These are phyloP conservation scores for Ustanciosporium gigantosporum DNA, from an alignment of 1,284 basidiomycete species.

Conservation along the genomic window DNA sequence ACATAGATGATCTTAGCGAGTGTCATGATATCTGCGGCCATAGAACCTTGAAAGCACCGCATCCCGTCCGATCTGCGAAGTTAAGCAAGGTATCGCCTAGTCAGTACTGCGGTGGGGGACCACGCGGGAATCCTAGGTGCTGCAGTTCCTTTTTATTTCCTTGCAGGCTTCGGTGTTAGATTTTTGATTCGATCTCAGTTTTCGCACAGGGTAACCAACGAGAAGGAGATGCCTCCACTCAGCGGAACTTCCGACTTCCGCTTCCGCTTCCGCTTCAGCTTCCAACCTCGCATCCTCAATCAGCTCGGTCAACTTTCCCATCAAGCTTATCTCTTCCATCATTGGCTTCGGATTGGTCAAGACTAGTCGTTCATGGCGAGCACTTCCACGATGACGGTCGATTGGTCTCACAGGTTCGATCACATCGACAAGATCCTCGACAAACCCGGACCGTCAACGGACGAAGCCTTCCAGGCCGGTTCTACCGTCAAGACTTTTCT, in stretches of 20 bases:
- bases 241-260: too few species aligned
- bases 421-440: slow-evolving; percentile 71
- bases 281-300: too few species aligned
- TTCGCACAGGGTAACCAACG: too few species aligned
- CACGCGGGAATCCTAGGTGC: slow-evolving; percentile 80
- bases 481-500: slow-evolving; percentile 79
- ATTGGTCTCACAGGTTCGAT: slow-evolving; percentile 18
- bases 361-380: not conserved
- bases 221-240: too few species aligned
- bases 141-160: slow-evolving; percentile 66
- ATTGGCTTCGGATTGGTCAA: too few species aligned
- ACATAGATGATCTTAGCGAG: too few species aligned
- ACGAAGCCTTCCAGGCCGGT: slow-evolving; percentile 44
- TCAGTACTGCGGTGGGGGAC: slow-evolving; percentile 83
- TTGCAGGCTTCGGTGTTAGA: too few species aligned
- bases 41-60: slow-evolving; percentile 78
- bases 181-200: too few species aligned
- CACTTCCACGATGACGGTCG: not conserved
- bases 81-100: slow-evolving; percentile 77
- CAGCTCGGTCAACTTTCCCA: too few species aligned
- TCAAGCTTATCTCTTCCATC: too few species aligned
- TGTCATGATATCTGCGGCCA: slow-evolving; percentile 69
- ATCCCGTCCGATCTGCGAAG: slow-evolving; percentile 79
- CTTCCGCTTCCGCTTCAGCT: too few species aligned
- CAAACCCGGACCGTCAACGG: slow-evolving; percentile 67